Base-by-base conservation (phyloP, 495 filamentous ascomycete genomes). In the Margaritispora aquatica region DNA sequence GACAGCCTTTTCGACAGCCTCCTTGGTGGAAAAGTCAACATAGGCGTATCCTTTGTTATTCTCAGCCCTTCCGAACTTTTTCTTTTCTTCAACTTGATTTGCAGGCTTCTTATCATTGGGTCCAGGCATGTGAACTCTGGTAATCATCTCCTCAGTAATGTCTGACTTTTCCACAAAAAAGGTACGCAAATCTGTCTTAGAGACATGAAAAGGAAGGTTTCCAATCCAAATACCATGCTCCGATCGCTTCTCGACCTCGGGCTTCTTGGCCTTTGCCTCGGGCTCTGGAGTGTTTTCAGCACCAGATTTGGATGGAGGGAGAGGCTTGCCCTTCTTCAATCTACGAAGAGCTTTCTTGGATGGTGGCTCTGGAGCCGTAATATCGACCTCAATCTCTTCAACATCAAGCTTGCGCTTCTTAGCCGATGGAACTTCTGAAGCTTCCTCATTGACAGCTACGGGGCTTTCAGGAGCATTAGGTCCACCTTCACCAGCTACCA, bases 1-100 rank as follows among this genome's bases (percentile, higher is more conserved):
- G 61, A 97, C 72, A 27, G 90, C 92, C 26, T 86, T 80, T 0
- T 85, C 72, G 62, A 88, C 73, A n/a, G 83, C 84, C 20, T 82
- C 79, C 26, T 80, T 66, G n/a, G 70, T 85, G 13, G 83, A 76
- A 67, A 99, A 95, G 68, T 99, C 95, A 54, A 99, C 85, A 65
- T 97, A 97, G 55, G 95, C 95, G 69, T 96, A 99, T 7, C 94
- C 95, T 67, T 84, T 89, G 73, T 97, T 92, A 26, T 81, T 78
- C 8, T 52, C 31, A 5, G 34, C 48, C 49, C 63, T 81, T 62
- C 71, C 69, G 20, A 65, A 60, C 44, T 67, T 69, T 13, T 62
- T 54, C 54, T 55, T 55, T 21, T 65, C 55, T 15, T 68, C 62
- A n/a, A 64, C 63, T 31, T 71, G 71, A 54, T 73, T 75, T 21